Evolutionary conservation across 108 stramenopile genomes (phyloP).

Genomic region (Stephanodiscus triporus): DNA sequence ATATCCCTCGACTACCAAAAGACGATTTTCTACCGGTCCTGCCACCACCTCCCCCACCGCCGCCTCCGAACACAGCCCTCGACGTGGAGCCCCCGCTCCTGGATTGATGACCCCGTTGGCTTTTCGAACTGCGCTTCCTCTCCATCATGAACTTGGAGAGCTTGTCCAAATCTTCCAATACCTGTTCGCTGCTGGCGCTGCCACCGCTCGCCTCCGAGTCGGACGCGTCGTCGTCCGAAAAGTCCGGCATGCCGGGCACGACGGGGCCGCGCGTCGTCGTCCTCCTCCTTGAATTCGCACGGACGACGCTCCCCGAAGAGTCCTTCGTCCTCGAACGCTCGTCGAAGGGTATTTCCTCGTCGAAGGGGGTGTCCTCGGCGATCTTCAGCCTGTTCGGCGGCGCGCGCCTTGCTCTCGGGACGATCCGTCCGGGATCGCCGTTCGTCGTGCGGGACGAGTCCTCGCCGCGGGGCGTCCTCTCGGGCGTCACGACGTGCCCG

Average conservation of each 20-base stretch:
- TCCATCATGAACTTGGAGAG: slow-evolving; percentile 32
- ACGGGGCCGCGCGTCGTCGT: not conserved
- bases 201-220: slow-evolving; percentile 18
- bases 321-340: slow-evolving; percentile 10
- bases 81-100: slow-evolving; percentile 7
- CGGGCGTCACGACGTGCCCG: not conserved
- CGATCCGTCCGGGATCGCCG: slow-evolving; percentile 11
- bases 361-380: slow-evolving; percentile 30
- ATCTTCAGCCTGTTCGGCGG: slow-evolving; percentile 23
- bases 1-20: slow-evolving; percentile 1
- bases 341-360: slow-evolving; percentile 51
- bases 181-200: slow-evolving; percentile 25
- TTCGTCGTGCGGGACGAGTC: not conserved
- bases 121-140: slow-evolving; percentile 26
- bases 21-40: slow-evolving; percentile 11
- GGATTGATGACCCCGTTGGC: not conserved
- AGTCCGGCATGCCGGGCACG: slow-evolving; percentile 11
- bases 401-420: not conserved
- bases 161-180: slow-evolving; percentile 36
- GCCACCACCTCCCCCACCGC: not conserved
- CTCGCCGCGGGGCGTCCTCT: not conserved
- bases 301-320: not conserved
- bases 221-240: not conserved
- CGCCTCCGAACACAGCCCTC: not conserved
- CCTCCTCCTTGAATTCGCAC: no score